Evolutionary conservation across 164 flowering plant species (phyloP).

Genomic region (Vitis cinerea): DNA sequence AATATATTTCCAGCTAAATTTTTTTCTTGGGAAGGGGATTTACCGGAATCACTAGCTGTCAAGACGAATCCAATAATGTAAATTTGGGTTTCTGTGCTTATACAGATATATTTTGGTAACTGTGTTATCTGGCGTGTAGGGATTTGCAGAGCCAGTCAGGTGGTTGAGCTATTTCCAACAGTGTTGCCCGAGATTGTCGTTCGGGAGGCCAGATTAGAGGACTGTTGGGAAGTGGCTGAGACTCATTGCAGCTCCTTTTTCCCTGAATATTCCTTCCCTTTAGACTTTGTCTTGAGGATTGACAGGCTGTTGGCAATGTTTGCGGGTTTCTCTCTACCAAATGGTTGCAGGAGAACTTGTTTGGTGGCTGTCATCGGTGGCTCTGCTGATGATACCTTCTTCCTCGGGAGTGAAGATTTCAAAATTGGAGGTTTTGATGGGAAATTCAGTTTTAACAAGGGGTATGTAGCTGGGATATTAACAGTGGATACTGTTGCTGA

Average conservation of each 20-base stretch:
- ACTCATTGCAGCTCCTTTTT: slow-evolving; percentile 99
- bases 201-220: slow-evolving; percentile 96
- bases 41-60: too few relatives aligned
- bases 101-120: background rate
- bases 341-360: slow-evolving; percentile 75
- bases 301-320: slow-evolving; percentile 75
- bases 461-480: slow-evolving; percentile 85
- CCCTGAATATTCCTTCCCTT: slow-evolving; percentile 85
- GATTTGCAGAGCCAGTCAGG: slow-evolving; percentile 74
- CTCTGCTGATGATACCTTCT: slow-evolving; percentile 38
- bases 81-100: background rate
- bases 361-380: slow-evolving; percentile 77
- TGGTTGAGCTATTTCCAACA: slow-evolving; percentile 76
- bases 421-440: slow-evolving; percentile 73
- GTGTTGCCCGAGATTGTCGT: slow-evolving; percentile 76
- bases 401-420: slow-evolving; percentile 57
- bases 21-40: too few relatives aligned
- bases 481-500: slow-evolving; percentile 93
- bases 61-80: background rate
- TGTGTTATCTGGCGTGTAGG: slow-evolving; percentile 32
- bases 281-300: slow-evolving; percentile 71
- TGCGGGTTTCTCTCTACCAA: slow-evolving; percentile 68
- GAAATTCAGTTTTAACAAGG: slow-evolving; percentile 60
- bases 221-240: slow-evolving; percentile 97
- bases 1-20: too few relatives aligned